Base-by-base conservation (phyloP, 1,284 basidiomycete species). In the Irpex sp. region DNA sequence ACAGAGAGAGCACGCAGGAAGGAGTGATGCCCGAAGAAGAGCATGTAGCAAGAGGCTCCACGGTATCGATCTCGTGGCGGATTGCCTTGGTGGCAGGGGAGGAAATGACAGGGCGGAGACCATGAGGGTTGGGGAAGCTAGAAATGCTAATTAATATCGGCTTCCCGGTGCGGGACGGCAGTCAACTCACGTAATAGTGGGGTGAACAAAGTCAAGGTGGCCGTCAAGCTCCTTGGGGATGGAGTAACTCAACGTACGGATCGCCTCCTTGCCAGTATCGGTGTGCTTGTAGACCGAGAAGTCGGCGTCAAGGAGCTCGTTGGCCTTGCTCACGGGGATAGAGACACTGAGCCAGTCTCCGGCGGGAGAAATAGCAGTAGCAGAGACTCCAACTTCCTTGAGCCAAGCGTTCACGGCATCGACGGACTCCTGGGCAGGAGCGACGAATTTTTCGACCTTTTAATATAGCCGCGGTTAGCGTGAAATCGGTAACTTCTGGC, bases 1-100 rank as follows among this genome's bases (percentile, higher is more conserved):
- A 88, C 49, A 87, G 68, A 3, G 77, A 76, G 61, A 80, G 73
- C 60, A 89, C 71, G 68, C 85, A 89, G 0, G 79, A 72, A 8
- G 85, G 84, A 0, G 85, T 86, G 61, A 87, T 79, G 1, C 72
- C 76, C 1, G 66, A 71, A 3, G 70, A 67, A 66, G 84, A 87
- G 21, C 63, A 67, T 17, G 61, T 64, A 13, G 49, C 21, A 26
- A 26, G 26, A 26, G 26, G 26, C 26, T 26, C 26, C 4, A 26
- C 26, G 26, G 26, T 26, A 26, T 26, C 26, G 26, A 26, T 26
- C 26, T 9, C 35, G 43, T 1, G 57, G 55, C 1, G 33, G 11
- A 31, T 36, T 21, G 49, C 26, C 26, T 61, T 51, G 19, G 5
- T 8, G 1, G 51, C 7, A n/a, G 67, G n/a, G 66, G 65, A 1